phyloP scores from a whole-genome alignment of 2,329 filamentous ascomycete species.

The Ophiognomonia clavigignenti-juglandacearum region DNA sequence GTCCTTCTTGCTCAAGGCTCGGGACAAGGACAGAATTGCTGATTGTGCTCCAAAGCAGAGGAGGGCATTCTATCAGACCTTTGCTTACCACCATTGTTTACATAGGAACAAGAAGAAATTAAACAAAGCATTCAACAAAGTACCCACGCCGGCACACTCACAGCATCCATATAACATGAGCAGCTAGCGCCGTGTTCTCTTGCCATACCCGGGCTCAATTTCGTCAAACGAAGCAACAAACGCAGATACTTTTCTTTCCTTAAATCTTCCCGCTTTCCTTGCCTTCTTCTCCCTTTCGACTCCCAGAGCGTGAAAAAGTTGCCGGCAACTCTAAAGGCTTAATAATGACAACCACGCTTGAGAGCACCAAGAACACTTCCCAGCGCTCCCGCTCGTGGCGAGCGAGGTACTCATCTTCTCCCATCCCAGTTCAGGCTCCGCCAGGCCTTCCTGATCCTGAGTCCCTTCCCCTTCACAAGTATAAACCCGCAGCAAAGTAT shows the following conservation, averaged over 20 bases:
- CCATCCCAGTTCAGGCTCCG: neutral
- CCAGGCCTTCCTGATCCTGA: neutral
- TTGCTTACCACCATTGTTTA: neutral
- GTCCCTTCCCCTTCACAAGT: neutral
- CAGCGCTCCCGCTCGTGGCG: neutral
- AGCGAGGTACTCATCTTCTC: neutral
- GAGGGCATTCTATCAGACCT: too few relatives aligned
- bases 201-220: too few relatives aligned
- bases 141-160: neutral
- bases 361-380: neutral
- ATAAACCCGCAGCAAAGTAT: neutral
- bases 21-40: too few relatives aligned
- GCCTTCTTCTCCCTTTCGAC: neutral
- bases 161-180: too few relatives aligned
- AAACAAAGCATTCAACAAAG: slow-evolving; percentile 1
- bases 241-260: neutral
- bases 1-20: too few relatives aligned
- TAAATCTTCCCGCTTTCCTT: too few relatives aligned
- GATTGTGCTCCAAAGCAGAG: too few relatives aligned
- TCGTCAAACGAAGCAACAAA: too few relatives aligned
- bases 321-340: neutral
- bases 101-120: neutral
- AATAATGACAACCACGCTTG: neutral
- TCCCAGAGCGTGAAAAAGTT: neutral
- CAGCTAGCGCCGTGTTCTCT: too few relatives aligned